Evolutionary conservation across 306 rosid genomes (phyloP).

Genomic region (Quercus gilva): DNA sequence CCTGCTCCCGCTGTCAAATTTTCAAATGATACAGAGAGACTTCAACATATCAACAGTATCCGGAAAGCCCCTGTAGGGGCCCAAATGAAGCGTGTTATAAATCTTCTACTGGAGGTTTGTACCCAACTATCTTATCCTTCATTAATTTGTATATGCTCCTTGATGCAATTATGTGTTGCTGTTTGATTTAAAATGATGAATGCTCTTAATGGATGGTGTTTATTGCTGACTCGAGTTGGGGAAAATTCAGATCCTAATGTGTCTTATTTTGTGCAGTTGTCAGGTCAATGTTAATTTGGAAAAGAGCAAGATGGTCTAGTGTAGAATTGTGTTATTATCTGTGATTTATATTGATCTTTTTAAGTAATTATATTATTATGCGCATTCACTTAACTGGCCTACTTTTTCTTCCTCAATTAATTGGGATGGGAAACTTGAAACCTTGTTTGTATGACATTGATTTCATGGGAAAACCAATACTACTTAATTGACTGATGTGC

Average conservation of each 20-base stretch:
- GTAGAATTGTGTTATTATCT: neutral
- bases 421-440: neutral
- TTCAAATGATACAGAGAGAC: slow-evolving; percentile 90
- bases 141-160: neutral
- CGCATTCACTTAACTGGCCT: neutral
- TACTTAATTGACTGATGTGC: neutral
- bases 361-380: neutral
- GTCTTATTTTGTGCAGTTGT: neutral
- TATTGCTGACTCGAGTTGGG: neutral
- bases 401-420: neutral
- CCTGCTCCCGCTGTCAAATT: slow-evolving; percentile 63
- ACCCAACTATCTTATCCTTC: neutral
- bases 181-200: neutral
- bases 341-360: neutral
- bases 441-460: neutral
- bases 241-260: neutral
- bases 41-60: slow-evolving; percentile 78
- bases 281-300: neutral
- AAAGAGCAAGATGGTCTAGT: neutral
- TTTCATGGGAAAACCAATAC: neutral
- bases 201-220: too few species aligned
- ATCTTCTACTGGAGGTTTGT: slow-evolving; percentile 69
- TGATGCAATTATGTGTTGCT: neutral
- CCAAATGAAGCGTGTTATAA: slow-evolving; percentile 89
- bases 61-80: slow-evolving; percentile 84